These are phyloP conservation scores for Starmerella davenportii DNA, from an alignment of 805 yeast genomes.

Conservation along the genomic window DNA sequence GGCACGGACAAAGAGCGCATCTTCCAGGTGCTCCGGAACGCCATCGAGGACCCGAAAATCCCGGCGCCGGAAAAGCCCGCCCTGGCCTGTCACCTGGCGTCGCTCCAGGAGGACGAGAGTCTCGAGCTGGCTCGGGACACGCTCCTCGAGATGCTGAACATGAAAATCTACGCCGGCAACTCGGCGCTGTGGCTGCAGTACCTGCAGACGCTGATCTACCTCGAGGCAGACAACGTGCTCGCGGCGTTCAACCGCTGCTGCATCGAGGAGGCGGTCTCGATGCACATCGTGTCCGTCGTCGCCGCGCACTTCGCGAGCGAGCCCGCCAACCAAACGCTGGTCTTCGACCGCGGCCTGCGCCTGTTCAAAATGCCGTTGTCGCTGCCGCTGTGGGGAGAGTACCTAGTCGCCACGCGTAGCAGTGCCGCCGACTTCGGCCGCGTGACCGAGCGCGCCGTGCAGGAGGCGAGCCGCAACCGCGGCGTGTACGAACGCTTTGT, in stretches of 20 bases:
- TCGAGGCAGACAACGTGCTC: constrained; percentile 1
- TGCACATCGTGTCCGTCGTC: constrained; percentile 6
- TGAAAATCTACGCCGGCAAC: not conserved
- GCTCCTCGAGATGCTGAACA: constrained; percentile 1
- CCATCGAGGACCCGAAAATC: not conserved
- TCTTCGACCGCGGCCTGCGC: constrained; percentile 7
- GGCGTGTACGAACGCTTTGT: not conserved
- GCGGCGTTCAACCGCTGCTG: constrained; percentile 9
- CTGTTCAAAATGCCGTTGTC: constrained; percentile 7
- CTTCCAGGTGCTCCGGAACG: not conserved
- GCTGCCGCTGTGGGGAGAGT: constrained; percentile 9
- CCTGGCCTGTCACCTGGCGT: constrained; percentile 5
- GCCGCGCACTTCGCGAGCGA: constrained; percentile 4
- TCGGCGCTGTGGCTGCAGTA: constrained; percentile 7
- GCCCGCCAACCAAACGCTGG: constrained; percentile 4
- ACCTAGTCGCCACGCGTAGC: not conserved
- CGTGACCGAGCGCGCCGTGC: not conserved
- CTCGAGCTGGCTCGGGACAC: not conserved
- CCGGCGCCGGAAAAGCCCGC: not conserved
- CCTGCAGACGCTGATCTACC: constrained; percentile 2
- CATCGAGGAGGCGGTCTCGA: constrained; percentile 2
- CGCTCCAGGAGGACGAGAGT: not conserved
- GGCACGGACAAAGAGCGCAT: constrained; percentile 4
- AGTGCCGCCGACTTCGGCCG: not conserved
- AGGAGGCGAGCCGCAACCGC: not conserved